Conservation (phyloP, 306 rosid genomes). For the Senna siamea region DNA sequence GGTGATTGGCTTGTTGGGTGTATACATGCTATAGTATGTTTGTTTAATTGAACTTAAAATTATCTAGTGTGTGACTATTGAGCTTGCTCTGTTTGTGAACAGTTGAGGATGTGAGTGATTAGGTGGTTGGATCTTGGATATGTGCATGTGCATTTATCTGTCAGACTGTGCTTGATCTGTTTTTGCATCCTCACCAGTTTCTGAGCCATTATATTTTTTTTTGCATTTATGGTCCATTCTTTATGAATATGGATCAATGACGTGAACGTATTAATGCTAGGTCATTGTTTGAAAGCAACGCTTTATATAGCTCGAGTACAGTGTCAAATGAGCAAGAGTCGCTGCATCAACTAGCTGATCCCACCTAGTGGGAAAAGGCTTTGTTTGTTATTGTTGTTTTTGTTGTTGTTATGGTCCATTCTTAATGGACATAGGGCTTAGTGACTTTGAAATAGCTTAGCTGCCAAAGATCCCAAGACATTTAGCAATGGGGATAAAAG, state of each 20-base stretch:
- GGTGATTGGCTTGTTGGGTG: slow-evolving; percentile 9
- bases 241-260: too few species aligned
- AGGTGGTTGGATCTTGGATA: not conserved
- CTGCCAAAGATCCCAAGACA: slow-evolving; percentile 12
- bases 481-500: not conserved
- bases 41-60: slow-evolving; percentile 12
- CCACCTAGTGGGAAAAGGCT: too few species aligned
- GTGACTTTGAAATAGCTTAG: slow-evolving; percentile 12
- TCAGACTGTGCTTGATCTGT: slow-evolving; percentile 1
- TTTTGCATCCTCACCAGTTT: not conserved
- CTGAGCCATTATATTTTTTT: slow-evolving; percentile 2
- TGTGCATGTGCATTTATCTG: slow-evolving; percentile 17
- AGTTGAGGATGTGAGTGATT: slow-evolving; percentile 21
- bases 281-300: too few species aligned
- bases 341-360: too few species aligned
- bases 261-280: too few species aligned
- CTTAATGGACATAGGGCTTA: slow-evolving; percentile 4
- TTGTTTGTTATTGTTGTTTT: too few species aligned
- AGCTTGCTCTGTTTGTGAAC: not conserved
- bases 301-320: too few species aligned
- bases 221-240: slow-evolving; percentile 15
- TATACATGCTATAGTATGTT: slow-evolving; percentile 6
- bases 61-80: slow-evolving; percentile 15
- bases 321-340: too few species aligned
- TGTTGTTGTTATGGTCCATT: slow-evolving; percentile 14